Conservation (phyloP, 805 yeast genomes). For the Groenewaldozyma tartarivorans region DNA sequence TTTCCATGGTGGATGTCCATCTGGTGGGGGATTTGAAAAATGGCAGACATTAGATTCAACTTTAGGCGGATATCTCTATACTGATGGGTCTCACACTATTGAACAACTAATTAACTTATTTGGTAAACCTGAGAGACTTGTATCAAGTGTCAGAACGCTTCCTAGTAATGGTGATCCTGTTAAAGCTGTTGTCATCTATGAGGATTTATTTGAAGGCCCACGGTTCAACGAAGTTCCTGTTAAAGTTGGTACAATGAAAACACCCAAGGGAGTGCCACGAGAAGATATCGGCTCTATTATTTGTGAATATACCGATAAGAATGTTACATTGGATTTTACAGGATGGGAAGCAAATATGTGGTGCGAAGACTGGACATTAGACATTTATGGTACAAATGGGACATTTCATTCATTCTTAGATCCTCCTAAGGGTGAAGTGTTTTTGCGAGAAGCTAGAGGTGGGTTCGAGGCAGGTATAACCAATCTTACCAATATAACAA, state of each 20-base stretch:
- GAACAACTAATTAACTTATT: slow-evolving; percentile 8
- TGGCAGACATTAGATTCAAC: slow-evolving; percentile 9
- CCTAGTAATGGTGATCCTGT: slow-evolving; percentile 7
- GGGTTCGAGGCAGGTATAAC: slow-evolving; percentile 5
- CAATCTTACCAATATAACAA: no score
- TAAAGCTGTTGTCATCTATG: slow-evolving; percentile 6
- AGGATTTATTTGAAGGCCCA: slow-evolving; percentile 6
- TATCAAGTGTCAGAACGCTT: slow-evolving; percentile 5
- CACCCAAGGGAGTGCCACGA: slow-evolving; percentile 1
- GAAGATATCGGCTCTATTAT: slow-evolving; percentile 9
- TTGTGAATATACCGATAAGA: slow-evolving; percentile 4
- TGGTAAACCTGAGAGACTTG: slow-evolving; percentile 6
- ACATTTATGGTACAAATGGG: slow-evolving; percentile 9
- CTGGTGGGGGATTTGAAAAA: slow-evolving; percentile 8
- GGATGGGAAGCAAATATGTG: slow-evolving; percentile 9
- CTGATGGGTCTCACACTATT: slow-evolving; percentile 9
- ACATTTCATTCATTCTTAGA: slow-evolving; percentile 7
- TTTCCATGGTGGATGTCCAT: slow-evolving; percentile 9
- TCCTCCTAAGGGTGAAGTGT: slow-evolving; percentile 5
- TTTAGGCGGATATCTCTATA: slow-evolving; percentile 8
- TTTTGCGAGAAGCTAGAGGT: slow-evolving; percentile 6
- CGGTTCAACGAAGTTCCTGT: slow-evolving; percentile 6
- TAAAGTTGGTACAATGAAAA: slow-evolving; percentile 6
- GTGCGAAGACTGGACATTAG: slow-evolving; percentile 10
- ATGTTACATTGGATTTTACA: slow-evolving; percentile 6